Evolutionary conservation across 306 rosid genomes (phyloP), one percentile per base, ranked within the genome.

Genomic region (Acacia melanoxylon): DNA sequence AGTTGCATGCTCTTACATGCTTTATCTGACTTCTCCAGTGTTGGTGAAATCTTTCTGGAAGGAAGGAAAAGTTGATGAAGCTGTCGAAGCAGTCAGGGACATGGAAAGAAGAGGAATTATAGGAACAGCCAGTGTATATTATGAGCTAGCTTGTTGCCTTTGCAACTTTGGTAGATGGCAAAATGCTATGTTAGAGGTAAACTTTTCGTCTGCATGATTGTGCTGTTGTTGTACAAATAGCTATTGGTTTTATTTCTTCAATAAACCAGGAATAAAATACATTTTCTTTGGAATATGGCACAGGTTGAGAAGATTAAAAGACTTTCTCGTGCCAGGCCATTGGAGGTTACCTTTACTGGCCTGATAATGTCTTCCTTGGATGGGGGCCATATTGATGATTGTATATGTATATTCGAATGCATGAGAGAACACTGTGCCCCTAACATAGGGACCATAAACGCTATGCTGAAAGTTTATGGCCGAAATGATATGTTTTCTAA

Each of bases 331-430:
- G 79, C 89, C 77, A 92, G 84, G 88, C 99, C 99, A 24, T 87
- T 93, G 91, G 98, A 89, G 83, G 81, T 90, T 76, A 84, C 98
- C 83, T 93, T 95, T 88, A 95, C 98, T 2, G 99, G 98, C 91
- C 89, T 95, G 94, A 95, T 95, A 73, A 81, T 24, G 84, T 88
- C 99, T 84, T 82, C 93, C 74, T 81, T 90, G 89, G 91, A 89
- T 79, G 97, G 91, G 29, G 94, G 99, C 58, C 90, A 87, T 85
- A 77, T 93, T 68, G 88, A 90, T 72, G 90, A 87, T 63, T 95
- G 96, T 78, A 68, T 91, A 46, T 73, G 81, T 37, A 87, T 93
- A 65, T 91, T 91, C 77, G 87, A 92, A 81, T 86, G 75, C 89
- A 90, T 95, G 98, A 91, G 86, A 86, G 85, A 46, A 72, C 84